phyloP scores from a whole-genome alignment of 768 basidiomycete genomes.

The Postia placenta region DNA sequence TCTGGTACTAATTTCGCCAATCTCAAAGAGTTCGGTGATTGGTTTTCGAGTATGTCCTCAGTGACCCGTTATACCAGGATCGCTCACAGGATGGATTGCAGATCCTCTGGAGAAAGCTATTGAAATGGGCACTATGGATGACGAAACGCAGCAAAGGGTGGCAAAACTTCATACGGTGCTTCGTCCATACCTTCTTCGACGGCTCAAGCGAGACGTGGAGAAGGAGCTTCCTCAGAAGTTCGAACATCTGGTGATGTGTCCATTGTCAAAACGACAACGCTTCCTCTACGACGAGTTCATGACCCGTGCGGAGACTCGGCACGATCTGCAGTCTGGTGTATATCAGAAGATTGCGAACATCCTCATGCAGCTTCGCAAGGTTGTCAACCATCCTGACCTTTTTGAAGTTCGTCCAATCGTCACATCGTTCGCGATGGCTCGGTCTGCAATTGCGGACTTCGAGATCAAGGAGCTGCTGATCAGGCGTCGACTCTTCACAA shows the following conservation, averaged over 20 bases:
- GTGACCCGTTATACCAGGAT: neutral
- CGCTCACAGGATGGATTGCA: conserved; percentile 24
- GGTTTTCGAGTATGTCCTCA: conserved; percentile 82
- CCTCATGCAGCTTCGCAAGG: conserved; percentile 97
- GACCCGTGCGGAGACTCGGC: conserved; percentile 77
- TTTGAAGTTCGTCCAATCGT: conserved; percentile 86
- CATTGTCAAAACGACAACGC: conserved; percentile 87
- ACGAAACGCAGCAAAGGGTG: conserved; percentile 80
- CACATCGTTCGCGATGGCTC: conserved; percentile 69
- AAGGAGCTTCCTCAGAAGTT: conserved; percentile 91
- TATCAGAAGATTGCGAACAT: conserved; percentile 91
- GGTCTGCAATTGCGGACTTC: conserved; percentile 71
- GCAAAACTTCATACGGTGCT: conserved; percentile 88
- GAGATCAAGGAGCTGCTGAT: conserved; percentile 86
- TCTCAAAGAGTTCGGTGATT: conserved; percentile 88
- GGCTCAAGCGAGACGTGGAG: conserved; percentile 98
- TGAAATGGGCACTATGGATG: conserved; percentile 76
- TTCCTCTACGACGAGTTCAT: conserved; percentile 96
- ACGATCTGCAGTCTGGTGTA: conserved; percentile 77
- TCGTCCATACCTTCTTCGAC: conserved; percentile 91
- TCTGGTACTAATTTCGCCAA: conserved; percentile 86
- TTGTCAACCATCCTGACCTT: conserved; percentile 90
- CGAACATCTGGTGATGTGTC: conserved; percentile 85
- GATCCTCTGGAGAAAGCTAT: conserved; percentile 94
- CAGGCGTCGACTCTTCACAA: conserved; percentile 62